phyloP scores from a whole-genome alignment of 176 grass and related monocot genomes.

The Leersia perrieri region DNA sequence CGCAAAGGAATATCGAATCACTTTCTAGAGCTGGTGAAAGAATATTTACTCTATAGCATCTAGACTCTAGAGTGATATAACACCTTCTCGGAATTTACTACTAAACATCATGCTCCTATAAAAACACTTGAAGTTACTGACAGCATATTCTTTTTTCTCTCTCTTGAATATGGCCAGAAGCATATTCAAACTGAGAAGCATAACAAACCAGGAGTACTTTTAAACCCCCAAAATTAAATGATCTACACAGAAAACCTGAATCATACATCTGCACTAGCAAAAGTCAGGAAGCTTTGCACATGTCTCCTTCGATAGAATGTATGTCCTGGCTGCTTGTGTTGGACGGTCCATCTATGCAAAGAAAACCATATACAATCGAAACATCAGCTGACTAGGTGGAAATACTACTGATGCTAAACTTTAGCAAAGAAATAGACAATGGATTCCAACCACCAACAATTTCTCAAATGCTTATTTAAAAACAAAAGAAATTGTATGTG shows the following conservation, averaged over 20 bases:
- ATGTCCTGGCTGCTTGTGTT: slow-evolving; percentile 34
- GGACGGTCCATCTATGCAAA: slow-evolving; percentile 46
- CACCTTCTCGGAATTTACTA: neutral
- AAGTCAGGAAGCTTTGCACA: slow-evolving; percentile 41
- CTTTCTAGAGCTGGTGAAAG: no score
- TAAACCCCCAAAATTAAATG: slow-evolving; percentile 20
- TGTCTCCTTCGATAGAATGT: slow-evolving; percentile 40
- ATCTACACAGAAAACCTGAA: slow-evolving; percentile 15
- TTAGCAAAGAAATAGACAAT: slow-evolving; percentile 21
- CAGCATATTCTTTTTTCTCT: no score
- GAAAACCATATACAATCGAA: slow-evolving; percentile 29
- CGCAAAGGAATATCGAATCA: neutral
- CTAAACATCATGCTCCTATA: neutral
- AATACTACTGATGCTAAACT: slow-evolving; percentile 3
- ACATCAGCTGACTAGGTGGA: neutral
- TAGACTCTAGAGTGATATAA: neutral
- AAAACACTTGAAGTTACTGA: slow-evolving; percentile 9
- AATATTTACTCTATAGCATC: neutral
- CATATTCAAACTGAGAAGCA: neutral
- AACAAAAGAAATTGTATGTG: no score
- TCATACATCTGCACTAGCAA: slow-evolving; percentile 72
- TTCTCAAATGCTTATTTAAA: no score
- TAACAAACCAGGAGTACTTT: slow-evolving; percentile 11
- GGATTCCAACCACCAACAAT: no score
- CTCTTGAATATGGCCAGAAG: no score